These are phyloP conservation scores for Pyronema omphalodes DNA, from an alignment of 495 filamentous ascomycete genomes.

Conservation along the genomic window DNA sequence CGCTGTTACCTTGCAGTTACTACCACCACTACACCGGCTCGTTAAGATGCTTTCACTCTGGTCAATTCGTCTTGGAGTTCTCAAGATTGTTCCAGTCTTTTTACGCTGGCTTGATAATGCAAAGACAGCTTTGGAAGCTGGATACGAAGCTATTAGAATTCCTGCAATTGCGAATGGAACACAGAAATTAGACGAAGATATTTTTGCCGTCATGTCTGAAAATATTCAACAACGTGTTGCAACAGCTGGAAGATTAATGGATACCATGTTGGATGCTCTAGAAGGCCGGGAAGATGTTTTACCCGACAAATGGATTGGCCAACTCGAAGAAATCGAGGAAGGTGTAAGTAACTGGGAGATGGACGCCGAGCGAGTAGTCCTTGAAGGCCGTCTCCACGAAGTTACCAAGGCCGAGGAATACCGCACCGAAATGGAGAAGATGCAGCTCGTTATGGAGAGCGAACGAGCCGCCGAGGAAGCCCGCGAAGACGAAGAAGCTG, in stretches of 20 bases:
- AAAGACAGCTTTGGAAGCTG: slow-evolving; percentile 15
- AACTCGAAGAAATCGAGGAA: slow-evolving; percentile 60
- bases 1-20: slow-evolving; percentile 64
- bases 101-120: slow-evolving; percentile 36
- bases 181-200: slow-evolving; percentile 31
- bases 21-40: slow-evolving; percentile 63
- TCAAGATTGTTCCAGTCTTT: slow-evolving; percentile 51
- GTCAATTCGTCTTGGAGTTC: slow-evolving; percentile 54
- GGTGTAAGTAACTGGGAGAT: slow-evolving; percentile 60
- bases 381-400: slow-evolving; percentile 17
- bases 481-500: slow-evolving; percentile 10
- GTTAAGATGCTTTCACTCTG: slow-evolving; percentile 51
- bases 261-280: slow-evolving; percentile 64
- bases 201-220: slow-evolving; percentile 40
- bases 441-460: slow-evolving; percentile 13
- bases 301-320: slow-evolving; percentile 72
- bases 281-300: slow-evolving; percentile 69
- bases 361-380: slow-evolving; percentile 20
- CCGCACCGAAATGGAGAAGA: slow-evolving; percentile 15
- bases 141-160: slow-evolving; percentile 11
- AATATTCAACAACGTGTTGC: slow-evolving; percentile 51
- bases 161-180: slow-evolving; percentile 9
- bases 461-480: slow-evolving; percentile 17
- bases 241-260: slow-evolving; percentile 51
- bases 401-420: slow-evolving; percentile 12